Conservation (phyloP, 2,329 filamentous ascomycete genomes). For the Nigrospora osmanthi region DNA sequence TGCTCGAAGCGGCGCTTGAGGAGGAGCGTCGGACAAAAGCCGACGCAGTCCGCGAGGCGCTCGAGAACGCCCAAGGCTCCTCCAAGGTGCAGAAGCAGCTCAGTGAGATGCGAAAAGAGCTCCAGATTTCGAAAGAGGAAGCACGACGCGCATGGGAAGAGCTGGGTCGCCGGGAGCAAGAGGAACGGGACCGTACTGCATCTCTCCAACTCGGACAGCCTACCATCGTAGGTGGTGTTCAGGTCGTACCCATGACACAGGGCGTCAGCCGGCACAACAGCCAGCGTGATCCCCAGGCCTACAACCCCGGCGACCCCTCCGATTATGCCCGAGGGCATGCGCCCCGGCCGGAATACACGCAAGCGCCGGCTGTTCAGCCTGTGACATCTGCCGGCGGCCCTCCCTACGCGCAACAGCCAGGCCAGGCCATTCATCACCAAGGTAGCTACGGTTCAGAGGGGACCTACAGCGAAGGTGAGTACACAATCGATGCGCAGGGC, state of each 20-base stretch:
- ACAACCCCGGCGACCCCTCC: slow-evolving; percentile 22
- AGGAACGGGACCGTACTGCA: slow-evolving; percentile 78
- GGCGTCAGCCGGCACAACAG: slow-evolving; percentile 50
- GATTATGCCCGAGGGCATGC: slow-evolving; percentile 16
- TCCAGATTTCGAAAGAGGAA: slow-evolving; percentile 93
- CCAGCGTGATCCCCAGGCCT: slow-evolving; percentile 28
- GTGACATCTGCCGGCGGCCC: slow-evolving; percentile 28
- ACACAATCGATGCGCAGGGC: slow-evolving; percentile 54
- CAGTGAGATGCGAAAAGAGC: slow-evolving; percentile 85
- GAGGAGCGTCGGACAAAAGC: slow-evolving; percentile 64
- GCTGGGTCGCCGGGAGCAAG: slow-evolving; percentile 83
- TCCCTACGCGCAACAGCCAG: slow-evolving; percentile 37
- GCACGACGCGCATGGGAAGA: slow-evolving; percentile 96
- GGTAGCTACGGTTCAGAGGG: slow-evolving; percentile 51
- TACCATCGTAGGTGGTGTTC: slow-evolving; percentile 84
- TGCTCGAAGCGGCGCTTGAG: slow-evolving; percentile 69
- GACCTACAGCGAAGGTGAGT: slow-evolving; percentile 64
- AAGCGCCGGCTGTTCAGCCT: slow-evolving; percentile 34
- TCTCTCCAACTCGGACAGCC: slow-evolving; percentile 84
- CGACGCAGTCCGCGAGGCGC: slow-evolving; percentile 58
- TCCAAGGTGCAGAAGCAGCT: slow-evolving; percentile 67
- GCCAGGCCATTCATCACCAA: slow-evolving; percentile 31
- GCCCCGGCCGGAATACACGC: slow-evolving; percentile 28
- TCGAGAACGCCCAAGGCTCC: slow-evolving; percentile 62
- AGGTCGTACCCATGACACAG: slow-evolving; percentile 88